phyloP scores from a whole-genome alignment of 1,284 basidiomycete genomes.

The Bondarzewia mesenterica region DNA sequence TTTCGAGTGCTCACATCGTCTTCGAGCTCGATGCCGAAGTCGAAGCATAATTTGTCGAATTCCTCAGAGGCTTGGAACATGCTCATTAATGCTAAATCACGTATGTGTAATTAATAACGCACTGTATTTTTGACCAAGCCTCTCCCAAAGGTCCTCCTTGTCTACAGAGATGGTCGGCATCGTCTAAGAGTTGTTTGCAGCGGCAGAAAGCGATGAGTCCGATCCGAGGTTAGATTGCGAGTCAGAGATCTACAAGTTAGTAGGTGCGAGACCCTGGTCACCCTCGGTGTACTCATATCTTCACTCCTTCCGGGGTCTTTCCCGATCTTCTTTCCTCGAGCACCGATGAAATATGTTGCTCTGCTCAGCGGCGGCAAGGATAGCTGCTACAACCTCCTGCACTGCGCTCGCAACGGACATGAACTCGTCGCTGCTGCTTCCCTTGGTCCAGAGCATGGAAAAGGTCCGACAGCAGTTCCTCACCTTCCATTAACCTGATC shows the following conservation, averaged over 20 bases:
- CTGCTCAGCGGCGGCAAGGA: slow-evolving; percentile 98
- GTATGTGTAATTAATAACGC: slow-evolving; percentile 19
- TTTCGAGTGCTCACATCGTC: slow-evolving; percentile 72
- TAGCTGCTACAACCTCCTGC: slow-evolving; percentile 92
- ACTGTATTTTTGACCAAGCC: slow-evolving; percentile 85
- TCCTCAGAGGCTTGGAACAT: slow-evolving; percentile 70
- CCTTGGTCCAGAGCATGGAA: slow-evolving; percentile 75
- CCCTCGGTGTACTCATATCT: background rate
- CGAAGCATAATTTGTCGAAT: slow-evolving; percentile 94
- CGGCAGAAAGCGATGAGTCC: background rate
- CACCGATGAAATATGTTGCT: slow-evolving; percentile 85
- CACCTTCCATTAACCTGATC: slow-evolving; percentile 7
- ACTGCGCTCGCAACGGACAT: slow-evolving; percentile 85
- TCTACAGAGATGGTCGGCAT: slow-evolving; percentile 97
- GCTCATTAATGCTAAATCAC: slow-evolving; percentile 5
- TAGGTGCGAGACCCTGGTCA: background rate
- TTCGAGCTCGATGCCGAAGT: slow-evolving; percentile 96
- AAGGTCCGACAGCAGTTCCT: slow-evolving; percentile 46
- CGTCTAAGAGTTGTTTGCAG: slow-evolving; percentile 9
- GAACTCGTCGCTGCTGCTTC: slow-evolving; percentile 86
- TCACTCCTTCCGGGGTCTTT: background rate
- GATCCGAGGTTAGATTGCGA: background rate
- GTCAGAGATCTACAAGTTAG: background rate
- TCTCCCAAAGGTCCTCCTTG: slow-evolving; percentile 89
- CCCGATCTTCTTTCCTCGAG: background rate